Base-by-base conservation (phyloP, 2,329 filamentous ascomycete genomes). In the Hypoxylon sp. region DNA sequence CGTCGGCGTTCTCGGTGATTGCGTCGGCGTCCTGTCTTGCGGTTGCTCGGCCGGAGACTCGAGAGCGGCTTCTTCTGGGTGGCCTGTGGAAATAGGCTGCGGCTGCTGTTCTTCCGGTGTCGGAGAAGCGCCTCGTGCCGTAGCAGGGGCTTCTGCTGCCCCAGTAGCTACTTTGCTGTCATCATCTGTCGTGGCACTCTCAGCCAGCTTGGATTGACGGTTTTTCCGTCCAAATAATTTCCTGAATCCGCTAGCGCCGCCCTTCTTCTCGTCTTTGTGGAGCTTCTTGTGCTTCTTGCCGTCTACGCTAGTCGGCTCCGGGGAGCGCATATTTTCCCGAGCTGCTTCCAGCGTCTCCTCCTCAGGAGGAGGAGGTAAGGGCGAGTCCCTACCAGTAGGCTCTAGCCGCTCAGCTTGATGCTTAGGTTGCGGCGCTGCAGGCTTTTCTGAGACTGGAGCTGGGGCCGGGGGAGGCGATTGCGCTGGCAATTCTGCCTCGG, bases 181-280 rank as follows among this genome's bases (percentile, higher is more conserved):
- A 61, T 81, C 73, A 67, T 82, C 82, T 58, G 74, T 75, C 54
- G 77, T 77, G 31, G 83, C 80, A 57, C 82, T 81, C 1, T 85
- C 82, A 6, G 80, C 81, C 18, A 82, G 67, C 73, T 83, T 88
- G 29, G 81, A 87, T 56, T 75, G 69, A 58, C 82, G 78, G 68
- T 86, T 87, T 75, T 85, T 80, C 65, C 85, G 83, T 42, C 81
- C 81, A 68, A 90, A 90, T 37, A 90, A 77, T 73, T 88, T 89
- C 61, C 83, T 83, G 65, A 90, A 80, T 13, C 85, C 84, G 26
- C 78, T 77, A 35, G 70, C 65, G 8, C 62, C 62, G 3, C 60
- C 29, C 54, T 70, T 72, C 70, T 78, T 79, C 57, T 71, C 69
- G 4, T 78, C 79, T 70, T 85, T 86, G 59, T 84, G 83, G 13